phyloP scores from a whole-genome alignment of 192 early-diverging fungal species.

The Pilobolus umbonatus region DNA sequence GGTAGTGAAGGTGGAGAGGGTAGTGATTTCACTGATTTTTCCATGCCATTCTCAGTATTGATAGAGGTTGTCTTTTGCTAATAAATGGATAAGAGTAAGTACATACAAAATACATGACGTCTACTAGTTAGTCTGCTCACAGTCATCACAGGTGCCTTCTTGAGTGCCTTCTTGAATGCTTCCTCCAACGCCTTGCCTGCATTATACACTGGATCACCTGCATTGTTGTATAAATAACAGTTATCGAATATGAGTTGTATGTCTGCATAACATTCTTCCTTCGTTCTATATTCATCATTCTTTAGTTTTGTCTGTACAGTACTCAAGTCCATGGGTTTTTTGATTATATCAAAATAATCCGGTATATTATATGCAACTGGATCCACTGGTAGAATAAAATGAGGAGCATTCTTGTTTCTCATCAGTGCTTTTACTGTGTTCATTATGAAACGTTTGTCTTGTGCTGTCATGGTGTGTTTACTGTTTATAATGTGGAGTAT shows the following conservation, averaged over 20 bases:
- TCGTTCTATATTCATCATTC: conserved; percentile 28
- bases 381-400: conserved; percentile 83
- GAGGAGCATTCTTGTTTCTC: conserved; percentile 66
- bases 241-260: conserved; percentile 72
- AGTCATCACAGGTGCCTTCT: conserved; percentile 62
- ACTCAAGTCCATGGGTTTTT: conserved; percentile 69
- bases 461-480: neutral
- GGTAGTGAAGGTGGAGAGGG: neutral
- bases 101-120: too few species aligned
- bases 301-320: conserved; percentile 47
- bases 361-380: conserved; percentile 61
- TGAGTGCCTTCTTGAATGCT: conserved; percentile 56
- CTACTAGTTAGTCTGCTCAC: too few species aligned
- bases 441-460: neutral
- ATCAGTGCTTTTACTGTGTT: conserved; percentile 58
- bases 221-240: conserved; percentile 76
- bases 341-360: conserved; percentile 65
- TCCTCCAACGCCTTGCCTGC: conserved; percentile 62
- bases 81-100: too few species aligned
- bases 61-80: too few species aligned
- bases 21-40: neutral
- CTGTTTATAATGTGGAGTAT: too few species aligned
- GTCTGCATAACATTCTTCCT: conserved; percentile 40
- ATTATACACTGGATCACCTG: conserved; percentile 54
- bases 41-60: too few species aligned